phyloP scores from a whole-genome alignment of 805 yeast genomes.

The Torulaspora delbrueckii region DNA sequence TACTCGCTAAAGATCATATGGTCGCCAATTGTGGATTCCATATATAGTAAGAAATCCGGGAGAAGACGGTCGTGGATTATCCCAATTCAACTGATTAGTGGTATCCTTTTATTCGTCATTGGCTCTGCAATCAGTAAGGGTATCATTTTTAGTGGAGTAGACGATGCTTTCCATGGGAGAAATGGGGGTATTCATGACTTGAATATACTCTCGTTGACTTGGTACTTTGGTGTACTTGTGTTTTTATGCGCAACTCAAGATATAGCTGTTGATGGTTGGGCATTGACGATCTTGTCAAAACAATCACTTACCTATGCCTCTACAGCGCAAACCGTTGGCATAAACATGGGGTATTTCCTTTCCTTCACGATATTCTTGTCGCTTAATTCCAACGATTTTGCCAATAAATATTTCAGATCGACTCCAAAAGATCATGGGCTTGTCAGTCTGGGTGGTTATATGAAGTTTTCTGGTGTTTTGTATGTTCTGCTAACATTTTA shows the following conservation, averaged over 20 bases:
- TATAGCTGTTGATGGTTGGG: constrained; percentile 99
- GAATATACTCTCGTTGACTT: constrained; percentile 46
- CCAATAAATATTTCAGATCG: constrained; percentile 72
- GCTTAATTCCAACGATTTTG: constrained; percentile 86
- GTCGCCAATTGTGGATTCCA: constrained; percentile 94
- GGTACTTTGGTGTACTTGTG: constrained; percentile 69
- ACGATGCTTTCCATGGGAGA: constrained; percentile 24
- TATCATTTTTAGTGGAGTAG: constrained; percentile 41
- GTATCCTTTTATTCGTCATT: constrained; percentile 58
- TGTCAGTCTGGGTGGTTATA: constrained; percentile 66
- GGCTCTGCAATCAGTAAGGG: constrained; percentile 48
- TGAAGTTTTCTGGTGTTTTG: constrained; percentile 69
- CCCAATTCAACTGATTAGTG: constrained; percentile 83
- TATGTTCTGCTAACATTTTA: constrained; percentile 63
- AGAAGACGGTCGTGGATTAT: constrained; percentile 91
- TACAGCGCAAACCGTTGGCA: constrained; percentile 94
- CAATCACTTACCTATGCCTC: constrained; percentile 85
- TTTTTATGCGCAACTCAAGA: constrained; percentile 95
- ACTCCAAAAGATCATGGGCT: constrained; percentile 61
- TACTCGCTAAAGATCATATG: constrained; percentile 87
- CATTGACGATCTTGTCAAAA: constrained; percentile 76
- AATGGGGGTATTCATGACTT: constrained; percentile 13
- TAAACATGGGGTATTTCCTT: constrained; percentile 87
- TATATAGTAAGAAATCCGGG: constrained; percentile 63
- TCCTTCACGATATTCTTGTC: constrained; percentile 90